Percentiles rank a stretch among this genome's conserved stretches.
These are phyloP conservation scores for Ettlia oleoabundans DNA, from an alignment of 139 green algal species.

Conservation along the genomic window DNA sequence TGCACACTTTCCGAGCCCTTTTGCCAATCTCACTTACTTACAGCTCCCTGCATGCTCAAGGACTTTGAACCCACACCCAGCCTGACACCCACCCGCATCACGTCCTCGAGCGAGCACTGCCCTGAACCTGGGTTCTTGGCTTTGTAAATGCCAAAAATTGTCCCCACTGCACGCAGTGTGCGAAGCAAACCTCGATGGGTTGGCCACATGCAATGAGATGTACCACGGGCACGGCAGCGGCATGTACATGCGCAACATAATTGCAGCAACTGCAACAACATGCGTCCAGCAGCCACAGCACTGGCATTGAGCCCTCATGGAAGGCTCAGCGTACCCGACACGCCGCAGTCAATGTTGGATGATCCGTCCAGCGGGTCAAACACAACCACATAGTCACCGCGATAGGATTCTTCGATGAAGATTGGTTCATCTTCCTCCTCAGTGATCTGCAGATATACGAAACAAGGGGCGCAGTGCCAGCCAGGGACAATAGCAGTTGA, in stretches of 20 bases:
- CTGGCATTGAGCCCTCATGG: background rate
- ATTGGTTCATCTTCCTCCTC: constrained; percentile 73
- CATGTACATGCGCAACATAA: no score
- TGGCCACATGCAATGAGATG: no score
- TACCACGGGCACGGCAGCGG: no score
- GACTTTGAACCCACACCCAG: background rate
- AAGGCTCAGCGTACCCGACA: constrained; percentile 40
- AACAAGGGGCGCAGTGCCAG: no score
- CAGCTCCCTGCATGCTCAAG: no score
- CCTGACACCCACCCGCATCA: constrained; percentile 31
- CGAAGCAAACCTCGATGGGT: background rate
- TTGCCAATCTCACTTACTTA: no score
- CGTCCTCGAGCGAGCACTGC: constrained; percentile 44
- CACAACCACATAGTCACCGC: constrained; percentile 66
- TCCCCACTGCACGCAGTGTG: constrained; percentile 38
- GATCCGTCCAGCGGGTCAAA: constrained; percentile 76
- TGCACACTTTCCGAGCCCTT: no score
- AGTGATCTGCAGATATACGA: constrained; percentile 45
- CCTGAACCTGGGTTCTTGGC: constrained; percentile 23
- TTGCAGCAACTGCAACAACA: no score
- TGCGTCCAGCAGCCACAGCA: background rate
- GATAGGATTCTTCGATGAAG: constrained; percentile 41
- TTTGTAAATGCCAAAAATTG: constrained; percentile 75
- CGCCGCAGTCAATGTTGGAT: constrained; percentile 76
- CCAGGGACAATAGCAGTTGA: no score